Evolutionary conservation across 805 yeast genomes (phyloP).

Genomic region (Candida takata): DNA sequence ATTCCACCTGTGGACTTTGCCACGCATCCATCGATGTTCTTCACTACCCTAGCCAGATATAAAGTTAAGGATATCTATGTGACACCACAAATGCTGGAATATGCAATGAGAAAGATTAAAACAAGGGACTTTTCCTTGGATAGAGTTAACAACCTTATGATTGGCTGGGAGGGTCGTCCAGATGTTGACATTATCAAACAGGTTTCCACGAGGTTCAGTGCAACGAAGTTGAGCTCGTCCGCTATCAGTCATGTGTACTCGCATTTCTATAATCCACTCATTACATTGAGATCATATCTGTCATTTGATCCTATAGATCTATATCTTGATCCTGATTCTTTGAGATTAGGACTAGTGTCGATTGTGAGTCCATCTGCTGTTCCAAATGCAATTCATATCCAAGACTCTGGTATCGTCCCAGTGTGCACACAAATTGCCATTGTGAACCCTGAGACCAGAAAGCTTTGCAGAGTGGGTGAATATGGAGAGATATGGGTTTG

Average conservation of each 20-base stretch:
- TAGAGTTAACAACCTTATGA: conserved; percentile 73
- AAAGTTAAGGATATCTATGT: conserved; percentile 82
- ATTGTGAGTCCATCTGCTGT: conserved; percentile 68
- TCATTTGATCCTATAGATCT: conserved; percentile 83
- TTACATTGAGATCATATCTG: conserved; percentile 80
- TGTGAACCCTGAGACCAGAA: conserved; percentile 87
- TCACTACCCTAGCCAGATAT: conserved; percentile 61
- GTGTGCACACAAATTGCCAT: conserved; percentile 90
- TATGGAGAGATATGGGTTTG: conserved; percentile 97
- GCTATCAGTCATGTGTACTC: conserved; percentile 73
- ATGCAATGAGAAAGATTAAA: conserved; percentile 54
- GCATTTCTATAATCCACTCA: conserved; percentile 74
- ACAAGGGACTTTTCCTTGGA: conserved; percentile 51
- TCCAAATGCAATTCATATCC: conserved; percentile 67
- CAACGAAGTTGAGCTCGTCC: conserved; percentile 56
- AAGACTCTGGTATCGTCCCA: conserved; percentile 95
- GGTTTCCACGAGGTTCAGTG: conserved; percentile 55
- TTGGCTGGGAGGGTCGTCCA: conserved; percentile 73
- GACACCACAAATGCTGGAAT: conserved; percentile 74
- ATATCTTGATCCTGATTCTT: conserved; percentile 78
- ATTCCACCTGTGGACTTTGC: conserved; percentile 75
- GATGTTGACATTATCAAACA: conserved; percentile 49
- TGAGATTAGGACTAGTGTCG: conserved; percentile 83
- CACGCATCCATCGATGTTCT: conserved; percentile 64
- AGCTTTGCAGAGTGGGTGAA: conserved; percentile 80